A percentile compares a stretch with the other conserved stretches of the same genome.
Conservation (phyloP, 345 rosid species). For the Sisymbrium irio region DNA sequence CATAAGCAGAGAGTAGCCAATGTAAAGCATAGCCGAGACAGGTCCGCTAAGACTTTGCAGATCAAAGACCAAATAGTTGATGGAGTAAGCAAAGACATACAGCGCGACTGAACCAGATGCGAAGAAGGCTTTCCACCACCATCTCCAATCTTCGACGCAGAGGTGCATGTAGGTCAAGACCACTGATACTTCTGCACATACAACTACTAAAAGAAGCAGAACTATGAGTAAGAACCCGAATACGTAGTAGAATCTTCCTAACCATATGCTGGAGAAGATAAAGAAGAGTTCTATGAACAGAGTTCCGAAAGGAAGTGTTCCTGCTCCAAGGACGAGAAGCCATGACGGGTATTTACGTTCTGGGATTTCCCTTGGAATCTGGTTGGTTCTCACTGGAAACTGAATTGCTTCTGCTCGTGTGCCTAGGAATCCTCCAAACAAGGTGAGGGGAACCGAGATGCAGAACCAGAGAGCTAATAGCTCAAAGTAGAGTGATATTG, state of each 20-base stretch:
- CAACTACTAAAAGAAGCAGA: slow-evolving; percentile 56
- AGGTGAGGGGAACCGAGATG: slow-evolving; percentile 76
- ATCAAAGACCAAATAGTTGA: slow-evolving; percentile 76
- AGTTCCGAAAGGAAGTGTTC: slow-evolving; percentile 80
- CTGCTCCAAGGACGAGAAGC: slow-evolving; percentile 88
- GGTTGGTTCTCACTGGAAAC: slow-evolving; percentile 69
- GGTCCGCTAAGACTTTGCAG: slow-evolving; percentile 83
- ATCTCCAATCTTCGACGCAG: slow-evolving; percentile 83
- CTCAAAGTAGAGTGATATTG: slow-evolving; percentile 64
- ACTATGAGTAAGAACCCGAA: slow-evolving; percentile 77
- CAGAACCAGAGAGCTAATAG: slow-evolving; percentile 84
- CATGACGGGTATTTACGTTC: slow-evolving; percentile 81
- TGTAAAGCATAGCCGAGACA: slow-evolving; percentile 66
- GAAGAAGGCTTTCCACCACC: slow-evolving; percentile 94
- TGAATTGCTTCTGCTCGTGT: slow-evolving; percentile 62
- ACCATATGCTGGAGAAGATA: slow-evolving; percentile 86
- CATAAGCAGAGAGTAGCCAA: slow-evolving; percentile 73
- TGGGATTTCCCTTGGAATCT: slow-evolving; percentile 83
- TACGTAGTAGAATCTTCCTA: slow-evolving; percentile 76
- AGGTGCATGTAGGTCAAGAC: slow-evolving; percentile 86
- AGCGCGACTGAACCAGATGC: slow-evolving; percentile 83
- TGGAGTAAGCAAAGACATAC: slow-evolving; percentile 72
- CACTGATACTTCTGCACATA: slow-evolving; percentile 79
- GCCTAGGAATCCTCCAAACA: slow-evolving; percentile 73
- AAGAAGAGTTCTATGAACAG: slow-evolving; percentile 77